Evolutionary conservation across 2,329 filamentous ascomycete genomes (phyloP).

Genomic region (Aaosphaeria pasadenensis): DNA sequence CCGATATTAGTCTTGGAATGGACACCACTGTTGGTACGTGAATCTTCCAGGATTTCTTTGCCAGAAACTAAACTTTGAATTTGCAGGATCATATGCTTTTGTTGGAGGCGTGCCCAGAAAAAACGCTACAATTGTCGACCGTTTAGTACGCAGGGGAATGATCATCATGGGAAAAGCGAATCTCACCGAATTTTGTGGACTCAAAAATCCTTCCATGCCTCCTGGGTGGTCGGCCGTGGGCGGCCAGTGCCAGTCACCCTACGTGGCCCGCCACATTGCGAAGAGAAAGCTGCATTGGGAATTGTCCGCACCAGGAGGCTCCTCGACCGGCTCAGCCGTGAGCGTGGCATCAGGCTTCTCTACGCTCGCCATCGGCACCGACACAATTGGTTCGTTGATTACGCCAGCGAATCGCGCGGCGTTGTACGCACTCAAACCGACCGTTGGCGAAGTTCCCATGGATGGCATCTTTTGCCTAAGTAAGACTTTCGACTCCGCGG

Average conservation of each 20-base stretch:
- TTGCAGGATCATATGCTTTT: constrained; percentile 35
- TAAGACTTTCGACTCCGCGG: constrained; percentile 32
- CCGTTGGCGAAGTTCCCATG: constrained; percentile 33
- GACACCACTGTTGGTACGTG: constrained; percentile 39
- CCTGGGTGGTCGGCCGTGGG: constrained; percentile 41
- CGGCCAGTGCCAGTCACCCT: constrained; percentile 38
- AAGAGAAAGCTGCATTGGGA: constrained; percentile 36
- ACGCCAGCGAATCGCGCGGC: constrained; percentile 39
- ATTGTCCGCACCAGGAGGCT: constrained; percentile 36
- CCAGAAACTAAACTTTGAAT: background rate
- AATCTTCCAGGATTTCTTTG: background rate
- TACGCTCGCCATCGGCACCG: constrained; percentile 39
- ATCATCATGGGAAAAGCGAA: constrained; percentile 44
- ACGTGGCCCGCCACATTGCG: constrained; percentile 37
- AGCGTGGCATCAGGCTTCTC: constrained; percentile 40
- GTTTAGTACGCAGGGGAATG: constrained; percentile 37
- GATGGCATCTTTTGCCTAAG: constrained; percentile 35
- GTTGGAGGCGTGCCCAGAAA: constrained; percentile 34
- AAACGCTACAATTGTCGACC: constrained; percentile 37
- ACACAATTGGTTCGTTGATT: constrained; percentile 39
- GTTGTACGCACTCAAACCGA: constrained; percentile 40
- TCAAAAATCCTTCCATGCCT: constrained; percentile 36
- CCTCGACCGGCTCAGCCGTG: constrained; percentile 38
- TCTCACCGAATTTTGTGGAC: constrained; percentile 38
- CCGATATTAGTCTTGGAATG: constrained; percentile 36